Evolutionary conservation across 345 rosid species (phyloP).

Genomic region (Hibiscus trionum): DNA sequence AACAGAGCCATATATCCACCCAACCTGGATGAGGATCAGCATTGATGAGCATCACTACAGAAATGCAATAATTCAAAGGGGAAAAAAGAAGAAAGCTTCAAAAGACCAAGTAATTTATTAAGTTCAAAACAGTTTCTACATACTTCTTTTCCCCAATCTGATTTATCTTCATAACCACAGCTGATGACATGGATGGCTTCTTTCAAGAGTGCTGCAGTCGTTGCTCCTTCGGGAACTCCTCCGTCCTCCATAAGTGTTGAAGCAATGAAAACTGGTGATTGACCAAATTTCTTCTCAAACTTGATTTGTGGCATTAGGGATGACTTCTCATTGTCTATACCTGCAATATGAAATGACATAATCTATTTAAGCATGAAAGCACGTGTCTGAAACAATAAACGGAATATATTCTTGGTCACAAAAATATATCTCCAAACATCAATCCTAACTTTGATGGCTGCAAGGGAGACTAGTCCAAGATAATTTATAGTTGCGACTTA

Average conservation of each 20-base stretch:
- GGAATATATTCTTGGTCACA: background rate
- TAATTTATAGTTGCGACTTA: background rate
- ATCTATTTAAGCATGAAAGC: background rate
- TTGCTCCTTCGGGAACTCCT: slow-evolving; percentile 41
- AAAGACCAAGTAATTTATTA: too few relatives aligned
- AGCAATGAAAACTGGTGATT: too few relatives aligned
- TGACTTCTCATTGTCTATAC: too few relatives aligned
- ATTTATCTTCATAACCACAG: slow-evolving; percentile 66
- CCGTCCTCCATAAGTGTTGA: slow-evolving; percentile 12
- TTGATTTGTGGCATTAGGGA: too few relatives aligned
- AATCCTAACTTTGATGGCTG: background rate
- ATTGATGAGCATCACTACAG: too few relatives aligned
- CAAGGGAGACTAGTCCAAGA: background rate
- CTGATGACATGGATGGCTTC: slow-evolving; percentile 70
- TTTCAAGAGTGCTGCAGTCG: slow-evolving; percentile 47
- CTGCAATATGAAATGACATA: background rate
- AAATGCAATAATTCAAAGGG: too few relatives aligned
- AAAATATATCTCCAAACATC: background rate
- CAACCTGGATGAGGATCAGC: too few relatives aligned
- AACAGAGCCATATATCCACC: too few relatives aligned
- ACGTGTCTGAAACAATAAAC: too few relatives aligned
- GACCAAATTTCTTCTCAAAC: too few relatives aligned
- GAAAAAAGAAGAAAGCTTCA: too few relatives aligned
- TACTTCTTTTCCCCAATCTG: slow-evolving; percentile 50
- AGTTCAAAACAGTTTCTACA: too few relatives aligned